Conservation (phyloP, 805 yeast genomes). For the Clavispora fructus region DNA sequence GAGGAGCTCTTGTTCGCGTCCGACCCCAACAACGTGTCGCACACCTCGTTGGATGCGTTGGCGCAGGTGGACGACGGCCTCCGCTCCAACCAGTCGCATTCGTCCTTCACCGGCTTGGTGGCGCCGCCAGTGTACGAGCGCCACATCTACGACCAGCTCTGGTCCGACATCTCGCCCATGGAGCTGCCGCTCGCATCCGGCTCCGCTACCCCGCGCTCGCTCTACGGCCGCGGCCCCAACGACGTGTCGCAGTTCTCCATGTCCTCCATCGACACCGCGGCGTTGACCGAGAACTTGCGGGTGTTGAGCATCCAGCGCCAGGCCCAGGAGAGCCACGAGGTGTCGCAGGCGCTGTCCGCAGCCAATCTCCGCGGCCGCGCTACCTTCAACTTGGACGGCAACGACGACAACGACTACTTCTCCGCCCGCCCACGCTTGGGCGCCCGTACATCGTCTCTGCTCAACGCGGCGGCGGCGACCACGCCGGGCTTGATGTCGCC, state of each 20-base stretch:
- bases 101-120: slow-evolving; percentile 40
- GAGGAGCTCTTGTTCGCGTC: slow-evolving; percentile 29
- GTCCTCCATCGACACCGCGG: slow-evolving; percentile 35
- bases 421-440: slow-evolving; percentile 10
- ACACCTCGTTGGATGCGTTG: slow-evolving; percentile 6
- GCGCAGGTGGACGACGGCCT: slow-evolving; percentile 6
- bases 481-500: slow-evolving; percentile 48
- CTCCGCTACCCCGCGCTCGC: slow-evolving; percentile 31
- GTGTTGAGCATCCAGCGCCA: slow-evolving; percentile 47
- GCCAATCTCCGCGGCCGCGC: slow-evolving; percentile 25
- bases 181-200: slow-evolving; percentile 45
- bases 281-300: slow-evolving; percentile 49
- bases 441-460: not conserved
- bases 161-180: slow-evolving; percentile 57
- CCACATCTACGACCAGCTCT: slow-evolving; percentile 76
- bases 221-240: slow-evolving; percentile 6
- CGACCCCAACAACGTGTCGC: slow-evolving; percentile 11
- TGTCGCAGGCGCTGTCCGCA: slow-evolving; percentile 10
- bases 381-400: slow-evolving; percentile 31
- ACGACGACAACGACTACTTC: slow-evolving; percentile 31
- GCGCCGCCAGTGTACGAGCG: slow-evolving; percentile 86
- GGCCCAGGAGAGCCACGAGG: slow-evolving; percentile 25
- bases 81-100: slow-evolving; percentile 23
- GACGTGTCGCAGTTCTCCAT: slow-evolving; percentile 23
- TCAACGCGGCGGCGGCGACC: not conserved